Evolutionary conservation across 768 basidiomycete species (phyloP).

Genomic region (Aureoboletus auriporus): DNA sequence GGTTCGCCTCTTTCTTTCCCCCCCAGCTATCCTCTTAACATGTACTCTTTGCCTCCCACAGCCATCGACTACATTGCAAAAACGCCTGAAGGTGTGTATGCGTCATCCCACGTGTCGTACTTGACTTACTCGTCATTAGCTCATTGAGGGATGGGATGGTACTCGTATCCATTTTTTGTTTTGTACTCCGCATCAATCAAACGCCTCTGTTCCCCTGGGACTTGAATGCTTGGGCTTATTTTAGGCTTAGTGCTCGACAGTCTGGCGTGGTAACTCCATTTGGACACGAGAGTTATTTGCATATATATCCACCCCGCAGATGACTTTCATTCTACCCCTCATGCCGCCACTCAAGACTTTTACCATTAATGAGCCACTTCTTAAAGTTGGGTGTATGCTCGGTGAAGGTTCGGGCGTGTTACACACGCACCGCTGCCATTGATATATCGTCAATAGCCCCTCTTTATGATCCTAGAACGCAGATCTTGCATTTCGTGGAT

Average conservation of each 20-base stretch:
- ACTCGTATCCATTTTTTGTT: conserved; percentile 6
- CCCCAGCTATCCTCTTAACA: background rate
- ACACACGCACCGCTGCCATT: background rate
- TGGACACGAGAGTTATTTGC: conserved; percentile 1
- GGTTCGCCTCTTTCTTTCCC: conserved; percentile 46
- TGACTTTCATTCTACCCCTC: background rate
- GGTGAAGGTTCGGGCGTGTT: conserved; percentile 51
- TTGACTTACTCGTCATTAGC: conserved; percentile 33
- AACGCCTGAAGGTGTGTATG: conserved; percentile 74
- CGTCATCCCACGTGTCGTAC: conserved; percentile 5
- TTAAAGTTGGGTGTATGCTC: conserved; percentile 50
- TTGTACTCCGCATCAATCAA: conserved; percentile 20
- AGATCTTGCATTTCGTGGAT: conserved; percentile 64
- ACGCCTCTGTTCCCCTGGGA: conserved; percentile 3
- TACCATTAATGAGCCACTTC: conserved; percentile 37
- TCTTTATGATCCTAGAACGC: conserved; percentile 52
- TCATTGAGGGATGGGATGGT: conserved; percentile 34
- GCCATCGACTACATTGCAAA: conserved; percentile 95
- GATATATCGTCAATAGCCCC: conserved; percentile 41
- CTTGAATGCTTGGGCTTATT: background rate
- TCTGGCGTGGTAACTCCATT: conserved; percentile 6
- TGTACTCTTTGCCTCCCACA: conserved; percentile 29
- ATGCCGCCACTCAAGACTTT: conserved; percentile 18
- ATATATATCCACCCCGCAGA: conserved; percentile 8
- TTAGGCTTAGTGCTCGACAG: conserved; percentile 1